These are phyloP conservation scores for Paramecium primaurelia DNA, from an alignment of 73 alveolate genomes.

Conservation along the genomic window DNA sequence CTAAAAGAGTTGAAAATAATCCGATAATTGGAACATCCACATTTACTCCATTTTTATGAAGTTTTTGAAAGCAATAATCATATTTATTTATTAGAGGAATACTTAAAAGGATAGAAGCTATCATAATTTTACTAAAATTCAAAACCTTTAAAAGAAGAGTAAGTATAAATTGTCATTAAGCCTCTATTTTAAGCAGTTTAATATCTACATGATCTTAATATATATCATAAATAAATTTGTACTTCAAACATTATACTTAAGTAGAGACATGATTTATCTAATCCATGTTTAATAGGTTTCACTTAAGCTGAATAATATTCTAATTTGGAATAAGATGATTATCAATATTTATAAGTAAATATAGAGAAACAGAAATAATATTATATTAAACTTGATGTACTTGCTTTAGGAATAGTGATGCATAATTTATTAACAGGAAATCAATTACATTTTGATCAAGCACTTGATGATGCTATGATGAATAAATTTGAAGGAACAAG, in stretches of 20 bases:
- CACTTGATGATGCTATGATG: background rate
- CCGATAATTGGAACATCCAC: background rate
- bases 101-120: background rate
- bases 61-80: background rate
- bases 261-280: background rate
- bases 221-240: background rate
- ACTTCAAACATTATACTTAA: background rate
- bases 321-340: background rate
- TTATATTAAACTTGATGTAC: background rate
- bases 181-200: background rate
- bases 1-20: slow-evolving; percentile 37
- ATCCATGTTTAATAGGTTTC: background rate
- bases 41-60: slow-evolving; percentile 36
- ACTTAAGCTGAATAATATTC: background rate
- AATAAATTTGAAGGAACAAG: background rate
- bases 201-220: background rate
- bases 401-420: slow-evolving; percentile 11
- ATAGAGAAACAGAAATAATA: background rate
- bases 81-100: background rate
- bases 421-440: background rate
- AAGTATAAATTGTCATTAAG: background rate
- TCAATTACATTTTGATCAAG: background rate
- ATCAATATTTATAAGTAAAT: background rate
- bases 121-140: background rate
- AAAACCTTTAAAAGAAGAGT: background rate